Percentiles rank a stretch among this genome's conserved stretches.
Evolutionary conservation across 345 rosid species (phyloP).

Genomic region (Sonneratia alba): DNA sequence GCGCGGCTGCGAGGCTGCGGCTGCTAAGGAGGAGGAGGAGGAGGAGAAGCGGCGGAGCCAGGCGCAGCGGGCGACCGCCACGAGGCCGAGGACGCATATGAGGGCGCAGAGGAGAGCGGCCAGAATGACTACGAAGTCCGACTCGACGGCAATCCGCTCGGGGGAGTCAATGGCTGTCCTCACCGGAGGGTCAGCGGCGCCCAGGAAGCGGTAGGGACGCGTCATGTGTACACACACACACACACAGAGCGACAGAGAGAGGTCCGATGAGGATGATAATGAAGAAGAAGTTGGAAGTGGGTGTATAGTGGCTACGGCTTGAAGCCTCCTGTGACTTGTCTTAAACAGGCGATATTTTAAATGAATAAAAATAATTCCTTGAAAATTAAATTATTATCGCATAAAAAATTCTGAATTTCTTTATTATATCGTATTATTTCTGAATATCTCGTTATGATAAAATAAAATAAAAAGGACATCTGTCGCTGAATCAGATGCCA

Average conservation of each 20-base stretch:
- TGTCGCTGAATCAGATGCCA: no score
- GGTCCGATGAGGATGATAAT: neutral
- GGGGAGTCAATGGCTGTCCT: conserved; percentile 6
- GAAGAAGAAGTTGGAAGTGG: neutral
- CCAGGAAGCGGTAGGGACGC: conserved; percentile 50
- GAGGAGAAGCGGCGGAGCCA: conserved; percentile 78
- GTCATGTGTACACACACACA: conserved; percentile 35
- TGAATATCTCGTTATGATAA: no score
- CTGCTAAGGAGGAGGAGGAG: conserved; percentile 16
- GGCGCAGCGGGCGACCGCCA: conserved; percentile 77
- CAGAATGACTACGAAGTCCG: conserved; percentile 70
- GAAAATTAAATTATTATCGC: no score
- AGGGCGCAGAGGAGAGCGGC: conserved; percentile 88
- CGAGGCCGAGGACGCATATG: conserved; percentile 71
- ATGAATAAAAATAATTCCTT: no score
- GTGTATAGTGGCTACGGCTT: neutral
- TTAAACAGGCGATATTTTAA: no score
- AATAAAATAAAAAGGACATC: no score
- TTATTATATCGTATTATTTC: no score
- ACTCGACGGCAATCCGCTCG: conserved; percentile 28
- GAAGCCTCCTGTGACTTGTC: no score
- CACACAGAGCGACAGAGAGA: neutral
- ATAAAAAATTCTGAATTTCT: no score
- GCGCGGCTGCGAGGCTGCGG: conserved; percentile 14
- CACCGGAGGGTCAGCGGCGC: conserved; percentile 34